Evolutionary conservation across 106 monocot species (phyloP).

Genomic region (Amphibolis antarctica): DNA sequence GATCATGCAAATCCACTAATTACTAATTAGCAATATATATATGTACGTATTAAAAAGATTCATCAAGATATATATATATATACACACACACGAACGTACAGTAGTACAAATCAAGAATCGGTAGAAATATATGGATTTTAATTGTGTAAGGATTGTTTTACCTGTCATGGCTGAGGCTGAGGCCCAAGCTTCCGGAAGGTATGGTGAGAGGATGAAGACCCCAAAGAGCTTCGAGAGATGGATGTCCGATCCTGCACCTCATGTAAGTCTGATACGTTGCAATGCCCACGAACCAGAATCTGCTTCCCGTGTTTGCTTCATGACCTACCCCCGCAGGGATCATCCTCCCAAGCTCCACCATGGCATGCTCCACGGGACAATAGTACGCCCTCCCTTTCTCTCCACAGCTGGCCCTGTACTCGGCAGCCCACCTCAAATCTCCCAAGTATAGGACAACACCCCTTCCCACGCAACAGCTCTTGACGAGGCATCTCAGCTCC

Average conservation of each 20-base stretch:
- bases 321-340: constrained; percentile 8
- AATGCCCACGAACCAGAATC: constrained; percentile 54
- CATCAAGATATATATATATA: too few relatives aligned
- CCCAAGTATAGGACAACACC: constrained; percentile 71
- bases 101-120: too few relatives aligned
- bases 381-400: constrained; percentile 32
- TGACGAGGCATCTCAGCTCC: constrained; percentile 56
- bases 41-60: too few relatives aligned
- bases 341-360: constrained; percentile 72
- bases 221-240: constrained; percentile 55
- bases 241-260: constrained; percentile 45
- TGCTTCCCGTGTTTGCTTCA: constrained; percentile 3
- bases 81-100: too few relatives aligned
- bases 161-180: constrained; percentile 50
- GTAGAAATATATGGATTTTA: too few relatives aligned
- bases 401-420: constrained; percentile 41
- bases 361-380: constrained; percentile 69
- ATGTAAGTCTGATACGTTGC: constrained; percentile 49
- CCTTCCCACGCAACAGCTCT: constrained; percentile 42
- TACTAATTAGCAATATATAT: too few relatives aligned
- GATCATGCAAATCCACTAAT: not conserved
- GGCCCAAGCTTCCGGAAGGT: constrained; percentile 39
- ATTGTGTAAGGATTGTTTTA: not conserved
- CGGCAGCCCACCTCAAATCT: constrained; percentile 76
- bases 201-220: constrained; percentile 38